Base-by-base conservation (phyloP, 2,329 filamentous ascomycete genomes). In the Fusarium sp. region DNA sequence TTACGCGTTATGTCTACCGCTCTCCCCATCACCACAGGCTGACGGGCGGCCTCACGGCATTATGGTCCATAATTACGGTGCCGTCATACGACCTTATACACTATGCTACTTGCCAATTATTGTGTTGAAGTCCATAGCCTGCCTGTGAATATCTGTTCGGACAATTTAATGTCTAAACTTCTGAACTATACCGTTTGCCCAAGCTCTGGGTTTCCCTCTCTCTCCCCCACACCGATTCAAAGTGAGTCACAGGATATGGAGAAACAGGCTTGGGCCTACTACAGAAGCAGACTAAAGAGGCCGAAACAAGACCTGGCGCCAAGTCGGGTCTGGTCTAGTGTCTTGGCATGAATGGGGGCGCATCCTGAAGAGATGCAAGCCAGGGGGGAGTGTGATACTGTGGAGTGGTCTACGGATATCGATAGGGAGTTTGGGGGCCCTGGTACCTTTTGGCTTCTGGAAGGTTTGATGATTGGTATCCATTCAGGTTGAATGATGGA, bases 221-320 rank as follows among this genome's bases (percentile, higher is more conserved):
- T 24, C 20, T 22, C 22, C 57, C 55, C 67, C 64, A 67, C 68
- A 70, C 63, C 49, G 51, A 69, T 56, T 53, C 56, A 52, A 58
- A 71, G 60, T 74, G 72, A 74, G 72, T 74, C 72, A 74, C 72
- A 74, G 62, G 67, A 68, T 65, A 65, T 58, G 53, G 54, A 67
- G 58, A 65, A 73, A 56, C 58, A 70, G 62, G 68, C 62, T 70
- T 65, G 49, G 33, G 53, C 47, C 61, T 70, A 39, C 62, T 43
- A 50, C 63, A 70, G 61, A 70, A 54, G 45, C 63, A 62, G 50
- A 65, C 56, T 58, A 66, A 51, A 62, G 60, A 70, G 51, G 48
- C 66, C 71, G 62, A 70, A 73, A 73, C 68, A 56, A 68, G 68
- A 58, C 71, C 55, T 65, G 59, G 39, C 57, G 45, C 69, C 65